Conservation (phyloP, 805 yeast species). For the Wickerhamiella azyma region DNA sequence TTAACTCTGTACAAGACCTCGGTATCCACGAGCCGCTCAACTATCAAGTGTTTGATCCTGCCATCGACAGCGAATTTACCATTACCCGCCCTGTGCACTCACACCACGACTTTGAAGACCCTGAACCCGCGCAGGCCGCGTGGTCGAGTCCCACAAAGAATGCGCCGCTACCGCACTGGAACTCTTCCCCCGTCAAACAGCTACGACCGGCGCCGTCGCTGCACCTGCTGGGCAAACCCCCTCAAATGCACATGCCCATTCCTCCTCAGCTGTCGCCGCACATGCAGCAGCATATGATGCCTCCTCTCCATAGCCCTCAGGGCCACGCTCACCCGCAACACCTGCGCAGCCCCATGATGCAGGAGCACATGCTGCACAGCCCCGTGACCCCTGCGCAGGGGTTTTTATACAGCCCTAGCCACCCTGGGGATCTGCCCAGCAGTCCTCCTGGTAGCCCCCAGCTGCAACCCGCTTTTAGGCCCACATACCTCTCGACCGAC, state of each 20-base stretch:
- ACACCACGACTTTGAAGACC: background rate
- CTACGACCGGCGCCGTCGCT: background rate
- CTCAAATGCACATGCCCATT: background rate
- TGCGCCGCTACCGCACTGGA: background rate
- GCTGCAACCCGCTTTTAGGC: background rate
- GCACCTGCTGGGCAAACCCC: background rate
- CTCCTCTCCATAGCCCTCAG: too few species aligned
- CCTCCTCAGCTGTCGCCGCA: background rate
- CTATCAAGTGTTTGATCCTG: background rate
- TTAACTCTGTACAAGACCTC: constrained; percentile 44
- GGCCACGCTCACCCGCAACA: too few species aligned
- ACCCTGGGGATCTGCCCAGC: background rate
- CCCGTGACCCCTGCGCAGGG: background rate
- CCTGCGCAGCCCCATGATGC: background rate
- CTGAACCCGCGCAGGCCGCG: constrained; percentile 1
- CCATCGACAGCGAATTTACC: background rate
- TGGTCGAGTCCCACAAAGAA: constrained; percentile 6
- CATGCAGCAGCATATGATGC: too few species aligned
- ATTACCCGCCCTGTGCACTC: constrained; percentile 2
- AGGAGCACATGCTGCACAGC: background rate
- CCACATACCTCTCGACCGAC: background rate
- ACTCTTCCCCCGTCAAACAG: background rate
- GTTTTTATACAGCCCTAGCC: background rate
- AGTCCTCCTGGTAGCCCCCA: constrained; percentile 18
- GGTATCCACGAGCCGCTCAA: constrained; percentile 36